Conservation (phyloP, 495 filamentous ascomycete species). For the Ascodesmis nigricans region DNA sequence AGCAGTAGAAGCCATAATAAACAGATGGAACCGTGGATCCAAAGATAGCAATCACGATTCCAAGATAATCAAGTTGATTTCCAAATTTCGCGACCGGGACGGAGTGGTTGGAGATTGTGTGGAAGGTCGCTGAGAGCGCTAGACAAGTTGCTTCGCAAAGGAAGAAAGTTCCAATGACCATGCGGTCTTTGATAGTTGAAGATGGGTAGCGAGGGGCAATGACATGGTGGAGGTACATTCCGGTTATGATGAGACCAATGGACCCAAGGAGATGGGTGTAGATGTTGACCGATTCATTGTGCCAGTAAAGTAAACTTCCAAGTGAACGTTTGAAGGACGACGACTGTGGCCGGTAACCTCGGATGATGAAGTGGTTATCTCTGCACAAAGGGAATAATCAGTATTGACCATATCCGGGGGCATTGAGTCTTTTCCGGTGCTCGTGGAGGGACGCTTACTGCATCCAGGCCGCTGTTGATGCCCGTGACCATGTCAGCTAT, state of each 20-base stretch:
- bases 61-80: slow-evolving; percentile 70
- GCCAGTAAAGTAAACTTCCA: slow-evolving; percentile 45
- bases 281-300: slow-evolving; percentile 93
- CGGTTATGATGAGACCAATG: slow-evolving; percentile 26
- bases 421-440: not conserved
- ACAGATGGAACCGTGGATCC: slow-evolving; percentile 70
- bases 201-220: slow-evolving; percentile 44
- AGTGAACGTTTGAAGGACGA: slow-evolving; percentile 44
- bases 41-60: slow-evolving; percentile 72
- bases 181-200: slow-evolving; percentile 40
- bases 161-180: slow-evolving; percentile 62
- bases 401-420: not conserved
- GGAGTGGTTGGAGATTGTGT: slow-evolving; percentile 48
- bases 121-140: slow-evolving; percentile 66
- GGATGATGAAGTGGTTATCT: slow-evolving; percentile 56
- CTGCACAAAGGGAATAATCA: slow-evolving; percentile 6
- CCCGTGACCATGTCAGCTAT: not conserved
- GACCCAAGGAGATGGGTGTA: slow-evolving; percentile 64
- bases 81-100: slow-evolving; percentile 33
- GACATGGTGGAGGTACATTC: slow-evolving; percentile 25
- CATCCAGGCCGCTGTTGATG: slow-evolving; percentile 14
- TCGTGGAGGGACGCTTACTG: slow-evolving; percentile 10
- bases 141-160: slow-evolving; percentile 50
- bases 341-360: slow-evolving; percentile 47
- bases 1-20: slow-evolving; percentile 67